A percentile compares a stretch with the other conserved stretches of the same genome.
Evolutionary conservation across 2,329 filamentous ascomycete genomes (phyloP).

Genomic region (Huntiella moniliformis): DNA sequence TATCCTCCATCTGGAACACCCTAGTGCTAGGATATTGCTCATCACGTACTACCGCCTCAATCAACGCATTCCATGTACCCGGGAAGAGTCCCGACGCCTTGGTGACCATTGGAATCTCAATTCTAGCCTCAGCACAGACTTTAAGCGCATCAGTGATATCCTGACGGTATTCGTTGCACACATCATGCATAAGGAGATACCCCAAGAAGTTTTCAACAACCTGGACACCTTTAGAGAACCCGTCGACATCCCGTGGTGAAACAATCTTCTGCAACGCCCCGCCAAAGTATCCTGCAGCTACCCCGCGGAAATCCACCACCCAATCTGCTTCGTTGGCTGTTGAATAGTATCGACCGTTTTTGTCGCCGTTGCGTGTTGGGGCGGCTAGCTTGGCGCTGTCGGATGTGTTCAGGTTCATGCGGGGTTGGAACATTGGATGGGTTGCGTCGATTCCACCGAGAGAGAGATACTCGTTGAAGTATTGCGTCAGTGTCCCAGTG

Average conservation of each 20-base stretch:
- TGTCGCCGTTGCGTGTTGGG: conserved; percentile 31
- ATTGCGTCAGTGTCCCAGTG: conserved; percentile 35
- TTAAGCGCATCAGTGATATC: conserved; percentile 47
- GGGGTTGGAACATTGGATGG: conserved; percentile 33
- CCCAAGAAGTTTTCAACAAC: conserved; percentile 75
- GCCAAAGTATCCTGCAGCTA: conserved; percentile 64
- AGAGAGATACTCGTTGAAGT: conserved; percentile 65
- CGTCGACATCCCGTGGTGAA: conserved; percentile 16
- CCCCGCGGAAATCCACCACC: conserved; percentile 61
- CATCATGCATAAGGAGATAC: conserved; percentile 68
- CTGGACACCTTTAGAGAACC: conserved; percentile 20
- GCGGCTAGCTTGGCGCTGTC: conserved; percentile 30
- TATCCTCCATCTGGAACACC: too few species aligned
- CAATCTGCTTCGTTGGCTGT: conserved; percentile 32
- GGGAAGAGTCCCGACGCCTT: conserved; percentile 39
- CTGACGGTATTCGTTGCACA: conserved; percentile 60
- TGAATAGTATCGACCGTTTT: conserved; percentile 29
- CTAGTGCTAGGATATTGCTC: background rate
- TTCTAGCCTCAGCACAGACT: conserved; percentile 46
- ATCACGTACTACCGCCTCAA: conserved; percentile 23
- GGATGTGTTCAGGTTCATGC: conserved; percentile 30
- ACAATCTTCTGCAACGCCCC: background rate
- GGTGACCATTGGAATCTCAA: conserved; percentile 45
- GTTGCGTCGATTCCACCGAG: conserved; percentile 60
- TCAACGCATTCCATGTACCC: conserved; percentile 60